Evolutionary conservation across 805 yeast genomes (phyloP).

Genomic region (Ogataea degrootiae): DNA sequence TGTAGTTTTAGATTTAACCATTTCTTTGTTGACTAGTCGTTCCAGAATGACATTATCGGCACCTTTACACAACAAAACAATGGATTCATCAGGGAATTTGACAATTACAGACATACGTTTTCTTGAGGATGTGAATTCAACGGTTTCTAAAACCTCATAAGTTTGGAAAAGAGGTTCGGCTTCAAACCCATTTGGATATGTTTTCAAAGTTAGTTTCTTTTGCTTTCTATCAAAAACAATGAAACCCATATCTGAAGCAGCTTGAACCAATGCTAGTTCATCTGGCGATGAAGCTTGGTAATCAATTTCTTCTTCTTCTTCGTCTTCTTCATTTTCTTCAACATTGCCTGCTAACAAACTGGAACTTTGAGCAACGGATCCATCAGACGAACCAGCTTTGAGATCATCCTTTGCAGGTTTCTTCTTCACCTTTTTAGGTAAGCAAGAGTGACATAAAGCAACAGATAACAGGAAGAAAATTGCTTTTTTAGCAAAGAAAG

Average conservation of each 20-base stretch:
- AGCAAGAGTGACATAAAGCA: conserved; percentile 86
- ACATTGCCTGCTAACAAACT: not conserved
- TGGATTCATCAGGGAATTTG: conserved; percentile 66
- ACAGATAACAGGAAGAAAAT: conserved; percentile 75
- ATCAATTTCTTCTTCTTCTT: conserved; percentile 42
- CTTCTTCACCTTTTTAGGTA: conserved; percentile 52
- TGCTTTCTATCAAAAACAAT: conserved; percentile 70
- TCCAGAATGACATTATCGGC: conserved; percentile 91
- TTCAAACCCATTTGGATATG: conserved; percentile 81
- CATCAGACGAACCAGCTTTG: conserved; percentile 2
- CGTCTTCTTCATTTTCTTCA: conserved; percentile 6
- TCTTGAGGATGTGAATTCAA: conserved; percentile 83
- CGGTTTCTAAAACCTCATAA: conserved; percentile 71
- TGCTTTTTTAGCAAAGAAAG: conserved; percentile 65
- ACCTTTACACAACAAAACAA: conserved; percentile 85
- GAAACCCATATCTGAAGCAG: conserved; percentile 93
- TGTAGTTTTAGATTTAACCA: conserved; percentile 61
- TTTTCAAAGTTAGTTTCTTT: conserved; percentile 56
- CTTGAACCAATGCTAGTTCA: conserved; percentile 87
- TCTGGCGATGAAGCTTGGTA: conserved; percentile 97
- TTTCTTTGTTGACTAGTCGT: conserved; percentile 49
- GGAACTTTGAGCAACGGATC: conserved; percentile 21
- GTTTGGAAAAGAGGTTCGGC: conserved; percentile 56
- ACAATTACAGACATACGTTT: conserved; percentile 93
- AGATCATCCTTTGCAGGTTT: not conserved